Evolutionary conservation across 2,329 filamentous ascomycete species (phyloP).

Genomic region (Fusarium xylarioides): DNA sequence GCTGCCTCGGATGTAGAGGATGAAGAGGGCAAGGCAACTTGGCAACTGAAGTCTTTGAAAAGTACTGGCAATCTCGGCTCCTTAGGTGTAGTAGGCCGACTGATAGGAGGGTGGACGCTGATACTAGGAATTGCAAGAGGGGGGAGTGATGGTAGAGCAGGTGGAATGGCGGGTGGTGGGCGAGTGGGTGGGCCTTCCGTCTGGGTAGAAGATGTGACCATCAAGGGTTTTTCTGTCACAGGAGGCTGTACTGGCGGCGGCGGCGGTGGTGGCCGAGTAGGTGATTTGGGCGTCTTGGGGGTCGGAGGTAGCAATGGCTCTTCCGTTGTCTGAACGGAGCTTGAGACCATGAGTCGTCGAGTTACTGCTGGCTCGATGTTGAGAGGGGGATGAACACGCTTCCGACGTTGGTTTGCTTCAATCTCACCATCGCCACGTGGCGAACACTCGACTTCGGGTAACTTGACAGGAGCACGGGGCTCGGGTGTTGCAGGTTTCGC

Average conservation of each 20-base stretch:
- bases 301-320: conserved; percentile 73
- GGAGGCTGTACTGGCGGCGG: conserved; percentile 42
- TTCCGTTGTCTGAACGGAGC: conserved; percentile 69
- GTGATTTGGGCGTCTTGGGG: conserved; percentile 58
- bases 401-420: conserved; percentile 78
- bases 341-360: conserved; percentile 67
- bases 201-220: conserved; percentile 69
- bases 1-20: conserved; percentile 46
- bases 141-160: conserved; percentile 43
- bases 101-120: conserved; percentile 87
- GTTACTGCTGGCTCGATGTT: conserved; percentile 56
- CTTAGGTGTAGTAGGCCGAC: conserved; percentile 80
- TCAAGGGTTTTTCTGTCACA: conserved; percentile 48
- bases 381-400: conserved; percentile 68
- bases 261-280: conserved; percentile 52
- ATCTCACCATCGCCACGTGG: conserved; percentile 65
- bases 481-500: conserved; percentile 55
- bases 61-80: conserved; percentile 81
- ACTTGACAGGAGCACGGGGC: conserved; percentile 50
- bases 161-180: background rate
- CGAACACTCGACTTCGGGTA: conserved; percentile 54
- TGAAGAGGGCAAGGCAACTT: conserved; percentile 63
- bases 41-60: conserved; percentile 82
- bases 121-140: conserved; percentile 80
- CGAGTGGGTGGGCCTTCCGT: conserved; percentile 54